These are phyloP conservation scores for Globisporangium sylvaticum DNA, from an alignment of 352 stramenopile species.

Conservation along the genomic window DNA sequence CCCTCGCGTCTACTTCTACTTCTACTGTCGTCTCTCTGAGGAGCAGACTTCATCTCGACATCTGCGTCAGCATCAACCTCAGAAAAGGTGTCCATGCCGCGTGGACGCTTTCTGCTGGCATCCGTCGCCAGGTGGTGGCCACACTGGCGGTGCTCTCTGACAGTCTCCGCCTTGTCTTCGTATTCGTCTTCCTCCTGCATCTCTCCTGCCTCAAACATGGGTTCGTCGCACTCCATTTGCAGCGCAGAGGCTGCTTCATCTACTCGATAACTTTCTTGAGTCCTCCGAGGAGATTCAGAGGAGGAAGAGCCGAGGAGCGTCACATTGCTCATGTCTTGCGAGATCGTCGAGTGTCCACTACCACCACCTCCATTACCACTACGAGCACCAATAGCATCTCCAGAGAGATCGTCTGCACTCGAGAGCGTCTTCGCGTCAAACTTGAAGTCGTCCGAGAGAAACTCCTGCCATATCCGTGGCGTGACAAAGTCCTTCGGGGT, in stretches of 20 bases:
- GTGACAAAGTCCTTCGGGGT: slow-evolving; percentile 19
- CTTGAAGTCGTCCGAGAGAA: slow-evolving; percentile 71
- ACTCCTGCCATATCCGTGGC: slow-evolving; percentile 65
- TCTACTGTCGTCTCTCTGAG: neutral
- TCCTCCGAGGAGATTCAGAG: neutral
- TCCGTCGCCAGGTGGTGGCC: neutral
- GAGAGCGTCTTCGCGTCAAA: slow-evolving; percentile 33
- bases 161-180: neutral
- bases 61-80: neutral
- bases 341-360: slow-evolving; percentile 12
- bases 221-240: slow-evolving; percentile 10
- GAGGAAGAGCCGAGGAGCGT: neutral
- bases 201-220: slow-evolving; percentile 1
- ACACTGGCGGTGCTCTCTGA: neutral
- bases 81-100: neutral
- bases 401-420: neutral
- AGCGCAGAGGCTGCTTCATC: neutral
- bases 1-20: neutral
- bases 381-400: neutral
- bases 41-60: neutral
- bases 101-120: slow-evolving; percentile 1
- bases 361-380: neutral
- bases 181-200: neutral
- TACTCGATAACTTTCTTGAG: neutral
- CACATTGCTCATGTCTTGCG: slow-evolving; percentile 14